phyloP scores from a whole-genome alignment of 352 stramenopile genomes.

The Plasmopara viticola region DNA sequence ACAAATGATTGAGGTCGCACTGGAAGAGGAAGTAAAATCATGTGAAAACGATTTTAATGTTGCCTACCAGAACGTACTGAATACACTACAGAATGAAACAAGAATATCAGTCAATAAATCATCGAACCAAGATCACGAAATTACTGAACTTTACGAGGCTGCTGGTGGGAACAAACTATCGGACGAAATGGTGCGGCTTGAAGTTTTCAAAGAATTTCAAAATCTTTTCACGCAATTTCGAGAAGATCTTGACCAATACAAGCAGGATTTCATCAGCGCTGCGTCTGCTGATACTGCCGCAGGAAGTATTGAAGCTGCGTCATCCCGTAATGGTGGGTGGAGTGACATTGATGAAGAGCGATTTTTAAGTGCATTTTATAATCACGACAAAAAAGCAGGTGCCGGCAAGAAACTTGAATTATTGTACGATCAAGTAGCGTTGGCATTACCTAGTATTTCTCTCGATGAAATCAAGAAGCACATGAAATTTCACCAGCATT shows the following conservation, averaged over 20 bases:
- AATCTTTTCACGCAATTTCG: constrained; percentile 17
- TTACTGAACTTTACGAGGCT: constrained; percentile 13
- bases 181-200: constrained; percentile 45
- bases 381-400: constrained; percentile 30
- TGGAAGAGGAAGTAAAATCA: constrained; percentile 43
- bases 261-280: constrained; percentile 32
- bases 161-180: constrained; percentile 15
- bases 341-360: constrained; percentile 41
- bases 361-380: constrained; percentile 51
- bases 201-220: constrained; percentile 33
- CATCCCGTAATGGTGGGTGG: constrained; percentile 42
- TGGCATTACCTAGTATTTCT: constrained; percentile 35
- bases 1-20: constrained; percentile 51
- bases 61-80: constrained; percentile 28
- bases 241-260: constrained; percentile 29
- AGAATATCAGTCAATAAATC: constrained; percentile 8
- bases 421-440: constrained; percentile 51
- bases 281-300: constrained; percentile 29
- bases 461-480: constrained; percentile 42
- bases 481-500: constrained; percentile 53
- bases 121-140: constrained; percentile 16
- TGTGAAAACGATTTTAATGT: constrained; percentile 36
- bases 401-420: constrained; percentile 39
- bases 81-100: constrained; percentile 15
- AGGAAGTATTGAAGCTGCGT: constrained; percentile 28